Base-by-base conservation (phyloP, 352 stramenopile genomes). In the Globisporangium abappressorium region DNA sequence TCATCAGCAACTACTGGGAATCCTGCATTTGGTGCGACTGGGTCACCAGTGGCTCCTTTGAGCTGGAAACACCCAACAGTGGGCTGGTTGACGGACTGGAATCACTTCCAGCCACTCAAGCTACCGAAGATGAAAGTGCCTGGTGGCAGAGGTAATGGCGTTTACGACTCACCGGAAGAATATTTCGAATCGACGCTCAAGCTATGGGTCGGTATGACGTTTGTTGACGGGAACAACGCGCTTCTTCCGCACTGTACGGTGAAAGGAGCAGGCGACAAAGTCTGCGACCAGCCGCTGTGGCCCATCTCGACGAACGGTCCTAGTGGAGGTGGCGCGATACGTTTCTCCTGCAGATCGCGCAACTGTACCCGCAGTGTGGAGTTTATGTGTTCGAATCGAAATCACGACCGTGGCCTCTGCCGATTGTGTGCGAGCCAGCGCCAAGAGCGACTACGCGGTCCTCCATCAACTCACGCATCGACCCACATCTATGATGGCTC, bases 121-220 rank as follows among this genome's bases (percentile, higher is more conserved):
- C 70, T 92, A 4, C 89, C 89, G 0, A 81, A 82, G 55, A 85
- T 97, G 77, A 90, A 94, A 64, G 75, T 84, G 6, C 72, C 76
- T 18, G 78, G 73, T 2, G 76, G 75, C 20, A 70, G 67, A 26
- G 73, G 72, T 7, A 68, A 79, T 38, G 82, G 82, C 38, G 82
- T 97, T 12, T 97, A 94, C 58, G 72, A 92, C 28, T 89, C 73
- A 3, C 76, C 75, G 6, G 79, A 92, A 5, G 80, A 97, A 38
- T 97, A 97, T 47, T 93, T 95, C 49, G 47, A 78, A 38, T 90
- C 78, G 30, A 87, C 88, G 30, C 75, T 91, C 33, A 79, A 85
- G 59, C 62, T 97, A 11, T 94, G 87, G 87, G 82, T 91, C 26
- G 90, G 84, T 2, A 96, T 97, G 88, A 93, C 90, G 1, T 97